These are phyloP conservation scores for Coprinellus micaceus DNA, from an alignment of 768 basidiomycete genomes.

Conservation along the genomic window DNA sequence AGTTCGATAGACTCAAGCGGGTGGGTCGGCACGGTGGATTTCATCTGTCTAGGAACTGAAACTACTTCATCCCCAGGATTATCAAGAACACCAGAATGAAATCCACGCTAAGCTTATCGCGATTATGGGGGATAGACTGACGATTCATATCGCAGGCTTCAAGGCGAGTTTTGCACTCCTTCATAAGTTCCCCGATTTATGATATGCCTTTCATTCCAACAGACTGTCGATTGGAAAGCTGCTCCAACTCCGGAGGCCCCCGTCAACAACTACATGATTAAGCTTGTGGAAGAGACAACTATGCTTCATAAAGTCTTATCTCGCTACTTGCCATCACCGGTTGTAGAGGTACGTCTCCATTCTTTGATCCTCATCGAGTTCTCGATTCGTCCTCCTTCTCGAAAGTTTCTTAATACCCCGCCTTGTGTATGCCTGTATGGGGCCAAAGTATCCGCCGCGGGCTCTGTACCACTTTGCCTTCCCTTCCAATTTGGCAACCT, in stretches of 20 bases:
- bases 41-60: background rate
- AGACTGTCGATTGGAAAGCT: conserved; percentile 79
- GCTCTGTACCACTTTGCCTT: no score
- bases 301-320: conserved; percentile 95
- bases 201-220: background rate
- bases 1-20: conserved; percentile 97
- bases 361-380: conserved; percentile 12
- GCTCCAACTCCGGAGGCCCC: conserved; percentile 52
- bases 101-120: conserved; percentile 96
- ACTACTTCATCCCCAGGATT: conserved; percentile 56
- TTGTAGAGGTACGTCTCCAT: conserved; percentile 70
- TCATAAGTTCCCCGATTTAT: conserved; percentile 3
- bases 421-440: background rate
- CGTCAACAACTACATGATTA: conserved; percentile 86
- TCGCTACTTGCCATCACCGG: conserved; percentile 73
- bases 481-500: no score
- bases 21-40: conserved; percentile 40
- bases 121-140: conserved; percentile 95
- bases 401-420: no score
- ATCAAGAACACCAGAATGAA: conserved; percentile 98
- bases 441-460: background rate
- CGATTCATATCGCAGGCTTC: conserved; percentile 78
- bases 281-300: conserved; percentile 90
- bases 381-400: background rate
- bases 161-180: conserved; percentile 44